Base-by-base conservation (phyloP, 257 asterid genomes). In the Ligustrum vulgare region DNA sequence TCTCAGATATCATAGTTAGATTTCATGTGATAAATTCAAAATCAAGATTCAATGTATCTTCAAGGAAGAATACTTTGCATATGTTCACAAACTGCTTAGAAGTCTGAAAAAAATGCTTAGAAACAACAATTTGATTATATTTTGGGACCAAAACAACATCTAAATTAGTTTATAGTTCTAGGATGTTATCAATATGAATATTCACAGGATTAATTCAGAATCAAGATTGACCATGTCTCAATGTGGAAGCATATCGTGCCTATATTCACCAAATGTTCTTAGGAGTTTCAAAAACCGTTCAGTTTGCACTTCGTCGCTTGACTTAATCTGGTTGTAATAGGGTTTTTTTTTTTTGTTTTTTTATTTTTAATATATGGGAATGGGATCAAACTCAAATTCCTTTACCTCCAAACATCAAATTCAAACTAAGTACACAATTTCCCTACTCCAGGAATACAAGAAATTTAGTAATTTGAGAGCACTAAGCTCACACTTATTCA, bases 401-500 rank as follows among this genome's bases (percentile, higher is more conserved):
- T 60, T 60, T 7, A 23, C 67, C 25, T 51, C 25, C 34, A 60
- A 3, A 4, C 12, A 6, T 60, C 64, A 56, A 60, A 60, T 60
- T 58, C 34, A 23, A 60, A 16, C 18, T 23, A 60, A 10, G 34
- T 60, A 25, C 34, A 23, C 9, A 23, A 22, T 10, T 49, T 8
- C 10, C n/a, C 22, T 23, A 35, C 67, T 12, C 33, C 1, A 18
- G 31, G 39, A 28, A 20, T 7, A 62, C 33, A 37, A 33, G 58
- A 31, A 23, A 7, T 6, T 67, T 36, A 12, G 36, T 35, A 31
- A 25, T 45, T 23, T 1, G 18, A 23, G 31, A 45, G 34, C 62
- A 11, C 33, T 11, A 63, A 74, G 71, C 73, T 72, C 65, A 45
- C 45, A 41, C 4, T 41, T 41, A 63, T 56, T 37, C 67, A 66